A percentile compares a stretch with the other conserved stretches of the same genome.
These are phyloP conservation scores for Penicillium glabrum DNA, from an alignment of 2,329 filamentous ascomycete species.

Conservation along the genomic window DNA sequence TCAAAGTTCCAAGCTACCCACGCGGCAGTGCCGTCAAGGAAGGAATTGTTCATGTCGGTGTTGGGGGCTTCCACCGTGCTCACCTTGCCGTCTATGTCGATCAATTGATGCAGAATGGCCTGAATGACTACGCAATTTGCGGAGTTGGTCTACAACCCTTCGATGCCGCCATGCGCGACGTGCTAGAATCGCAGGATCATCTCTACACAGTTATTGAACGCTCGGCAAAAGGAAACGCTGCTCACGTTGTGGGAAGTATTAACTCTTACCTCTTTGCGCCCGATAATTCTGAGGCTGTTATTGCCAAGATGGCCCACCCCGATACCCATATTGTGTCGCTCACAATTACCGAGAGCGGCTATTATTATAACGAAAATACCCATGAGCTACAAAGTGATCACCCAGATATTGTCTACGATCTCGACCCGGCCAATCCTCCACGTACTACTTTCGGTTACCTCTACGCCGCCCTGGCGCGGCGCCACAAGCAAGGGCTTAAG, in stretches of 20 bases:
- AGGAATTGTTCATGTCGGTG: conserved; percentile 56
- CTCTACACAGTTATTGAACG: conserved; percentile 58
- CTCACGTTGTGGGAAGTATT: conserved; percentile 54
- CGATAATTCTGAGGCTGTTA: conserved; percentile 52
- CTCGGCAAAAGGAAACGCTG: conserved; percentile 51
- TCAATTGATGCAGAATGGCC: conserved; percentile 47
- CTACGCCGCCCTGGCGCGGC: conserved; percentile 51
- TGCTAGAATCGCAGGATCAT: conserved; percentile 49
- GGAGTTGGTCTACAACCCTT: conserved; percentile 54
- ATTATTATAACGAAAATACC: conserved; percentile 61
- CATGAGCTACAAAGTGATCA: conserved; percentile 52
- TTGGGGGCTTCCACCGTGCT: conserved; percentile 57
- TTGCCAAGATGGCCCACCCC: conserved; percentile 56
- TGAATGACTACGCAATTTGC: conserved; percentile 52
- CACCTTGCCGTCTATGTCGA: conserved; percentile 56
- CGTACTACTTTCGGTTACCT: conserved; percentile 56
- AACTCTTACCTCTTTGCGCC: conserved; percentile 55
- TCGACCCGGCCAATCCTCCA: conserved; percentile 45
- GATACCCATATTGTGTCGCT: conserved; percentile 57
- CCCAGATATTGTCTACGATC: conserved; percentile 52
- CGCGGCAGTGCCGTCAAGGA: conserved; percentile 50
- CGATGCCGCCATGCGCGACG: conserved; percentile 54
- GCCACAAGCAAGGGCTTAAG: conserved; percentile 48
- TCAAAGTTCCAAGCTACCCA: conserved; percentile 46
- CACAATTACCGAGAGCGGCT: conserved; percentile 58